Base-by-base conservation (phyloP, 2,329 filamentous ascomycete species). In the Fusarium udum region DNA sequence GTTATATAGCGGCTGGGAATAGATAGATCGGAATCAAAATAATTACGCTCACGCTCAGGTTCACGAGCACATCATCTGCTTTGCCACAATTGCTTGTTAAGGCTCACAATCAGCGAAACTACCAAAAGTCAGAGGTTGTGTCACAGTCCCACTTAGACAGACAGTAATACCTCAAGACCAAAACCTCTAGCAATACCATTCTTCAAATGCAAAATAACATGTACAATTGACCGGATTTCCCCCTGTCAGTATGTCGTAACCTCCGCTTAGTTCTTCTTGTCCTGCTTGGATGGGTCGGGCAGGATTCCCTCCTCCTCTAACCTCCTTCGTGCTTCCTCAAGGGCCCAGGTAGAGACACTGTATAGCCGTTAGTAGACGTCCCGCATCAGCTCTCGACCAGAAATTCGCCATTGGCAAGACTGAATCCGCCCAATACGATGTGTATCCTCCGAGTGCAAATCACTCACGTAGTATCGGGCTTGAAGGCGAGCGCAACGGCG, bases 331-430 rank as follows among this genome's bases (percentile, higher is more conserved):
- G 96, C 96, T 87, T 99, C 96, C 85, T 99, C 96, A 48, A 99
- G 91, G 72, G 96, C 96, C 96, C 96, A 99, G 62, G 95, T 98
- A 87, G 98, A 96, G 90, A 99, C 98, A 83, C 96, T 99, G 79
- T 69, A 65, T 24, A 59, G 34, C 24, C 28, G 74, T 83, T 77
- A 83, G 80, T 40, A 49, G 31, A 49, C 36, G 34, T 24, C 46
- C n/a, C 46, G 20, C 72, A 75, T 60, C 73, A 76, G 37, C 45
- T 28, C 18, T 26, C 42, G 36, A 32, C 52, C 52, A 49, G 20
- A n/a, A 43, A 40, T 53, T 45, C 46, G 66, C 59, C 32, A 22
- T 43, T 24, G 13, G 11, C 31, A 48, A 36, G 43, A n/a, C 6
- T 10, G 20, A n/a, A n/a, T 6, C 15, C 18, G 52, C 36, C 37